A percentile compares a stretch with the other conserved stretches of the same genome.
phyloP scores from a whole-genome alignment of 805 yeast species.

The Kazachstania africana region DNA sequence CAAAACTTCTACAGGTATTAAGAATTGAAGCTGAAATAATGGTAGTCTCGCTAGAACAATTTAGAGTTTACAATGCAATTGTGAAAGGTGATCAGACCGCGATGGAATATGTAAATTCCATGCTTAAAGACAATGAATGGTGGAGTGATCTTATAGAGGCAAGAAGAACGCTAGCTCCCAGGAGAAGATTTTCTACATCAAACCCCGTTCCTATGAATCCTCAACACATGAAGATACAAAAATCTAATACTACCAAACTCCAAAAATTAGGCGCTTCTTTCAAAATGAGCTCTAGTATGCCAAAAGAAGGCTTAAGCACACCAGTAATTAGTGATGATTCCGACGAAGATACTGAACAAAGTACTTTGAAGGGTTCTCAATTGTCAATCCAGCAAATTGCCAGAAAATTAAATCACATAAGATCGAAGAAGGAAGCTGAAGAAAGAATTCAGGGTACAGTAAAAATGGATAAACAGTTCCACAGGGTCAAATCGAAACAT shows the following conservation, averaged over 20 bases:
- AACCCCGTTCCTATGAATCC: conserved; percentile 18
- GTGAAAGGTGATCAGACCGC: conserved; percentile 49
- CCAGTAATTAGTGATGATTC: conserved; percentile 22
- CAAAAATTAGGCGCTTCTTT: conserved; percentile 72
- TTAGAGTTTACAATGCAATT: conserved; percentile 59
- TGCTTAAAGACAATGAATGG: conserved; percentile 65
- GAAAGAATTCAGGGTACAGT: too few relatives aligned
- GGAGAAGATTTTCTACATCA: conserved; percentile 22
- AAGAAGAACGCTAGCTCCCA: conserved; percentile 30
- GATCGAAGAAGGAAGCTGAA: background rate
- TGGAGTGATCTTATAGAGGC: conserved; percentile 62
- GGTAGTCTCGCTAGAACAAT: conserved; percentile 52
- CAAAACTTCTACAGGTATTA: conserved; percentile 54
- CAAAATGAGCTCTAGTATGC: conserved; percentile 56
- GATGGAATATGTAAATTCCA: conserved; percentile 36
- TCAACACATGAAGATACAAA: conserved; percentile 14
- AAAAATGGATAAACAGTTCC: background rate
- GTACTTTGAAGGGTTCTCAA: conserved; percentile 8
- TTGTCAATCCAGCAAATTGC: conserved; percentile 6
- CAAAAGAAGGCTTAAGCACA: conserved; percentile 24
- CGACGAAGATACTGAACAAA: conserved; percentile 21
- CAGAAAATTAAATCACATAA: conserved; percentile 2
- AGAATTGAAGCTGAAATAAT: conserved; percentile 77
- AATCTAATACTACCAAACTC: conserved; percentile 42
- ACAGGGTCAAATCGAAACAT: conserved; percentile 4